Base-by-base conservation (phyloP, 108 stramenopile genomes). In the Skeletonema marinoi region DNA sequence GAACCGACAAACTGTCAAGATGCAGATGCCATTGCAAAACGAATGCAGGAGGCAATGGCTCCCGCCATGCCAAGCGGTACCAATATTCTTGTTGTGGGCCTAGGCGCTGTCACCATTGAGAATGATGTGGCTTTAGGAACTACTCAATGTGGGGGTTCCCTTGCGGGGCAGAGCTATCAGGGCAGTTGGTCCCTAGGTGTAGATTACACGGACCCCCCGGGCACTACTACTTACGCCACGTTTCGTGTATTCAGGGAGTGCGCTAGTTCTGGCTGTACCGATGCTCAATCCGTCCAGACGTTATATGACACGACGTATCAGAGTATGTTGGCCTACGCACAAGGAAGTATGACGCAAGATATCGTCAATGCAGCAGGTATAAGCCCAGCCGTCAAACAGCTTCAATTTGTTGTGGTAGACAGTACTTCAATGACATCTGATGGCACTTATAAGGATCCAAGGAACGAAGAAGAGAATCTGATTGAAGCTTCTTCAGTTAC, bases 101-200 rank as follows among this genome's bases (percentile, higher is more conserved):
- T 78, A 17, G 77, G 77, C 1, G 70, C 56, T 42, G 65, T 56
- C 3, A 59, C 63, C 4, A 25, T 78, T 14, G 54, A 63, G 6
- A 56, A 31, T 38, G 38, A 78, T 78, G 19, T 56, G 1, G 77
- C 65, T 19, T 66, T 69, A 6, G 70, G 50, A 7, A 78, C 70
- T 64, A 63, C 69, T 32, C 38, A 59, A 41, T 78, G 77, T 41
- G 77, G 77, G 3, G 77, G 77, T 16, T 71, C 70, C 30, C 39
- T 78, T 7, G 36, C 46, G 13, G 77, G 77, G 32, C 29, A 62
- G 14, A 21, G 31, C 12, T 54, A 56, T 33, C 46, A 32, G 30
- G 76, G 68, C 25, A 35, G 38, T 36, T 70, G 42, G 14, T 63
- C 62, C n/a, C 58, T 32, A 31, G 30, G 3, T 32, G 60, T 4